phyloP scores from a whole-genome alignment of 1,284 basidiomycete genomes.

The Leccinum griseonigrum region DNA sequence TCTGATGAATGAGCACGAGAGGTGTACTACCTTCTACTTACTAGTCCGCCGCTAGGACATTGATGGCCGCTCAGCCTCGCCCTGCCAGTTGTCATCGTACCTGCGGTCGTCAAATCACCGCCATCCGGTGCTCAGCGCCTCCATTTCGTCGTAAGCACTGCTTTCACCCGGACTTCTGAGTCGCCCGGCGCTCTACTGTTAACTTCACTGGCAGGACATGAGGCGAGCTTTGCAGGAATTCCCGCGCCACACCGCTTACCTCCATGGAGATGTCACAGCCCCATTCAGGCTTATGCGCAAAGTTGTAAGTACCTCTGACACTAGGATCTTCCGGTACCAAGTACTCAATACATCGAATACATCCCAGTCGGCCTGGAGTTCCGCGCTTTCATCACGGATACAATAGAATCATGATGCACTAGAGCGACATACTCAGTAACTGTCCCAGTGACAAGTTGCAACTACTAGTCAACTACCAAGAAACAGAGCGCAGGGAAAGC shows the following conservation, averaged over 20 bases:
- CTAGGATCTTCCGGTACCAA: background rate
- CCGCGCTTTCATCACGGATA: background rate
- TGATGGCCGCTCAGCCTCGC: background rate
- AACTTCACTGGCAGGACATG: background rate
- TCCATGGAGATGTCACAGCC: background rate
- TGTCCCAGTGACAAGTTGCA: background rate
- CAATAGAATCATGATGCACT: background rate
- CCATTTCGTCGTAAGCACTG: background rate
- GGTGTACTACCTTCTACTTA: background rate
- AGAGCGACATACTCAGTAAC: background rate
- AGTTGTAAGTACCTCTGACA: background rate
- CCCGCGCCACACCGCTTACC: background rate
- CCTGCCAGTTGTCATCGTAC: background rate
- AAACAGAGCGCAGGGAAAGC: background rate
- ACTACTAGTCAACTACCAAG: background rate
- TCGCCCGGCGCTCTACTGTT: background rate
- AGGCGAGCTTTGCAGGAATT: background rate
- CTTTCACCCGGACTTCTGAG: background rate
- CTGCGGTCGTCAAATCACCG: slow-evolving; percentile 6
- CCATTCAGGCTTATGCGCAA: too few species aligned
- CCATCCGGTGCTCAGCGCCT: background rate
- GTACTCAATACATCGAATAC: background rate
- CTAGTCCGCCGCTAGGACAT: background rate
- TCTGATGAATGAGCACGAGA: background rate
- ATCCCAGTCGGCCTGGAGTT: background rate